A percentile compares a stretch with the other conserved stretches of the same genome.
phyloP scores from a whole-genome alignment of 164 flowering plant species.

The Liriodendron chinense region DNA sequence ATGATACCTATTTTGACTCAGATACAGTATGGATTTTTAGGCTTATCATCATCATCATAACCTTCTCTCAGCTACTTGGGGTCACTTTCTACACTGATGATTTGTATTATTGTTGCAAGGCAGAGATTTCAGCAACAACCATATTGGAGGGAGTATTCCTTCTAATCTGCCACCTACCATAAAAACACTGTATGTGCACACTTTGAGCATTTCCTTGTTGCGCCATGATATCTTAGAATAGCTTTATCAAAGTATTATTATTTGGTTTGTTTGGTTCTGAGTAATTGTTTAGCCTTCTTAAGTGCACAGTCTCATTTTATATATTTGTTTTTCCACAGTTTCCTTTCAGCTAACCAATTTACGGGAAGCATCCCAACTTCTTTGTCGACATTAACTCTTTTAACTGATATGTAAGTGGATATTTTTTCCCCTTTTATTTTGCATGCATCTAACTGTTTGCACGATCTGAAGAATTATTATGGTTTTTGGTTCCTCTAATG shows the following conservation, averaged over 20 bases:
- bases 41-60: neutral
- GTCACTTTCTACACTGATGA: conserved; percentile 4
- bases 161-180: conserved; percentile 59
- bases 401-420: conserved; percentile 59
- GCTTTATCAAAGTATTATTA: neutral
- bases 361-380: conserved; percentile 84
- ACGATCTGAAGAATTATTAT: neutral
- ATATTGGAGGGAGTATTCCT: conserved; percentile 83
- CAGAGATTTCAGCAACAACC: conserved; percentile 87
- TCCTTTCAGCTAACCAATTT: conserved; percentile 85
- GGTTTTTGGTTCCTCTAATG: conserved; percentile 1
- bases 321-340: conserved; percentile 43
- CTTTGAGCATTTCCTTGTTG: neutral
- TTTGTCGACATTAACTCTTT: conserved; percentile 43
- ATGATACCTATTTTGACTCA: neutral
- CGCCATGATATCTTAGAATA: neutral
- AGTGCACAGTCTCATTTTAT: neutral
- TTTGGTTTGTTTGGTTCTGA: neutral
- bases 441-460: neutral
- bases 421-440: neutral
- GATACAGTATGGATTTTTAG: no score
- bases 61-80: no score
- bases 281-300: neutral
- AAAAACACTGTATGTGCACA: conserved; percentile 56
- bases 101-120: conserved; percentile 9